Evolutionary conservation across 2,329 filamentous ascomycete genomes (phyloP).

Genomic region (Phaeosphaeriaceae sp.): DNA sequence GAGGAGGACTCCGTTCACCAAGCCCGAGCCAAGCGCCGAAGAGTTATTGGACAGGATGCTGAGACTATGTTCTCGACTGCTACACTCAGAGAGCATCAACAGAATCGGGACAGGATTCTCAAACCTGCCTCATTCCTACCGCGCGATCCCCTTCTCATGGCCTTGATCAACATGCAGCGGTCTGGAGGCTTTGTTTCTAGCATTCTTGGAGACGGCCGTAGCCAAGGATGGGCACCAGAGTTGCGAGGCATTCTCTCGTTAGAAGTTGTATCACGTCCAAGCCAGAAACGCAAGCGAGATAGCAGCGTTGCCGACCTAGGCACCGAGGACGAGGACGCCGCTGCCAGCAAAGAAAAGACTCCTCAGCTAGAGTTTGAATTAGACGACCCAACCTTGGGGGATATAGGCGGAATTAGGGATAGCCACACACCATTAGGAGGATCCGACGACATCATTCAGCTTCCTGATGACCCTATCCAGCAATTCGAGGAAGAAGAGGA

Average conservation of each 20-base stretch:
- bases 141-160: conserved; percentile 83
- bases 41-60: conserved; percentile 79
- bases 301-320: conserved; percentile 83
- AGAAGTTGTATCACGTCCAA: conserved; percentile 75
- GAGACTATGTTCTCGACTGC: conserved; percentile 75
- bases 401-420: conserved; percentile 47
- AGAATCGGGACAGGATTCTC: conserved; percentile 84
- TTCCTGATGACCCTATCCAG: conserved; percentile 37
- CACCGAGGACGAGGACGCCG: conserved; percentile 66
- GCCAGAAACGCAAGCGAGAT: conserved; percentile 93
- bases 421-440: conserved; percentile 37
- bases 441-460: conserved; percentile 36
- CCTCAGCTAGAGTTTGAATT: conserved; percentile 67
- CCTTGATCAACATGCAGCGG: conserved; percentile 90
- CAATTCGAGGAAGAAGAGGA: conserved; percentile 46
- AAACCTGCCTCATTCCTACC: conserved; percentile 83
- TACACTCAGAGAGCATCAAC: conserved; percentile 82
- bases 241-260: conserved; percentile 90
- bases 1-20: conserved; percentile 65
- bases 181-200: conserved; percentile 87
- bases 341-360: conserved; percentile 62
- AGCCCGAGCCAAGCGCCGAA: conserved; percentile 78
- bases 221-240: conserved; percentile 86
- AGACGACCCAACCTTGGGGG: conserved; percentile 56
- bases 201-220: conserved; percentile 81